Conservation (phyloP, 1,139 yeast species). For the Lodderomyces pseudojiufengensis region DNA sequence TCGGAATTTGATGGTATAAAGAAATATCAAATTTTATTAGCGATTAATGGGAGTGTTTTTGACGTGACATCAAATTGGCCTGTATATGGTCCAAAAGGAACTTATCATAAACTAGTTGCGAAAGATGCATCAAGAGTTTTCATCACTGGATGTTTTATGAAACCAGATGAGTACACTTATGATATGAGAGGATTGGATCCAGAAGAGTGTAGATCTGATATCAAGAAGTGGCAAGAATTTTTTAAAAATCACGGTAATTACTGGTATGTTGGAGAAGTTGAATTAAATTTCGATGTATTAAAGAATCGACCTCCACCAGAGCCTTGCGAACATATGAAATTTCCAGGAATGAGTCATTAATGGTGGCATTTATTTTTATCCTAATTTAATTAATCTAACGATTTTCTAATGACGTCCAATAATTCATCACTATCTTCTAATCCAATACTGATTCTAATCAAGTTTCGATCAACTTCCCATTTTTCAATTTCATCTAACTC, state of each 20-base stretch:
- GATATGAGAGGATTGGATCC: constrained; percentile 62
- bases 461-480: constrained; percentile 80
- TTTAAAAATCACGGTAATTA: constrained; percentile 46
- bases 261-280: constrained; percentile 63
- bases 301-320: constrained; percentile 36
- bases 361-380: neutral
- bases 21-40: constrained; percentile 57
- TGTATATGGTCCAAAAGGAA: constrained; percentile 65
- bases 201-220: constrained; percentile 27
- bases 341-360: constrained; percentile 23
- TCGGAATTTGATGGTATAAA: constrained; percentile 52
- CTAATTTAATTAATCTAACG: constrained; percentile 41
- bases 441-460: constrained; percentile 85
- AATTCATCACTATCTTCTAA: constrained; percentile 58
- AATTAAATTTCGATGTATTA: constrained; percentile 5
- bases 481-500: constrained; percentile 79
- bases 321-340: constrained; percentile 36
- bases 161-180: constrained; percentile 56
- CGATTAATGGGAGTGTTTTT: constrained; percentile 62
- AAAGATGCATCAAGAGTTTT: constrained; percentile 71
- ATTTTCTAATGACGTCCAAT: constrained; percentile 51
- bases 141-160: constrained; percentile 70
- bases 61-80: constrained; percentile 58
- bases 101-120: constrained; percentile 63
- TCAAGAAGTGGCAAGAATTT: constrained; percentile 50